Evolutionary conservation across 2,329 filamentous ascomycete species (phyloP).

Genomic region (Phoma sp.): DNA sequence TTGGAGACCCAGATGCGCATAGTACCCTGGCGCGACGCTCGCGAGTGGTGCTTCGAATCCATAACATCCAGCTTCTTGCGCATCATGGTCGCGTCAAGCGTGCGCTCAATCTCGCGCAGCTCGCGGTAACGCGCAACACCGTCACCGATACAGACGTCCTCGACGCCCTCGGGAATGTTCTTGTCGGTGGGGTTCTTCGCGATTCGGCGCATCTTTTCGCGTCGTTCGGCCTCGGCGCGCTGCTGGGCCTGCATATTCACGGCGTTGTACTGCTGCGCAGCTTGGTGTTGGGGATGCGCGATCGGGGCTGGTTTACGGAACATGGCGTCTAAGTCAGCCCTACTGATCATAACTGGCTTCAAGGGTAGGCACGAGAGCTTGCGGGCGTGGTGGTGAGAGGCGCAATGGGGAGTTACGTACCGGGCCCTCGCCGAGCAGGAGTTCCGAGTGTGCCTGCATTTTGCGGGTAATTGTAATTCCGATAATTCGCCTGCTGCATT

Average conservation of each 20-base stretch:
- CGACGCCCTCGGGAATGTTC: constrained; percentile 89
- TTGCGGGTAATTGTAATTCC: constrained; percentile 49
- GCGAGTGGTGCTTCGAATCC: constrained; percentile 77
- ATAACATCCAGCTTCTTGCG: constrained; percentile 91
- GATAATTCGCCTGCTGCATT: constrained; percentile 54
- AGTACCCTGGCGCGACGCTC: constrained; percentile 79
- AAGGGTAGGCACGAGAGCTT: constrained; percentile 10
- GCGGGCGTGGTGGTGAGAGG: constrained; percentile 12
- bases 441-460: constrained; percentile 30
- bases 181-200: constrained; percentile 93
- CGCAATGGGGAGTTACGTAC: constrained; percentile 42
- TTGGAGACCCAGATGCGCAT: constrained; percentile 95
- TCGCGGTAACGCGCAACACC: constrained; percentile 82
- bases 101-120: constrained; percentile 84
- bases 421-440: constrained; percentile 52
- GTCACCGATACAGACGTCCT: constrained; percentile 78
- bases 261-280: constrained; percentile 54
- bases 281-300: constrained; percentile 56
- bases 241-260: constrained; percentile 52
- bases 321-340: constrained; percentile 56
- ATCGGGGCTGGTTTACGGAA: constrained; percentile 56
- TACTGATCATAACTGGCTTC: constrained; percentile 51
- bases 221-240: constrained; percentile 57
- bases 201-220: constrained; percentile 76
- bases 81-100: constrained; percentile 90